Base-by-base conservation (phyloP, 257 asterid genomes). In the Lantana camara region DNA sequence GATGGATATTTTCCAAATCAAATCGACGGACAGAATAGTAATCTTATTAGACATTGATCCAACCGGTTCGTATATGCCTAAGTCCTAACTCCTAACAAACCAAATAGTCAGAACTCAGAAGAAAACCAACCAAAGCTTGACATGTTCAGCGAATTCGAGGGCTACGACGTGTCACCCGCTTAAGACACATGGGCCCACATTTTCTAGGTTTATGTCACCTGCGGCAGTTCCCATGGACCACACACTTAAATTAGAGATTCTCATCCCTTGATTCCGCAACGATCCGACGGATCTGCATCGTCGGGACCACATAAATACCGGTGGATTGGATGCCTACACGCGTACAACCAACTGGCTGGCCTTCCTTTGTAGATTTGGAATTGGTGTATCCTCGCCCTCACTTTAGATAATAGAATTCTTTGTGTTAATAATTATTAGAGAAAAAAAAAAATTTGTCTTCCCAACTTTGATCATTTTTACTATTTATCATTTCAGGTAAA, bases 241-340 rank as follows among this genome's bases (percentile, higher is more conserved):
- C 72, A 67, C 8, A 9, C 4, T 14, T 9, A 5, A 4, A 9
- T 0, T n/a, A 3, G 51, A 20, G 4, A 16, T 32, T 21, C 11
- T 27, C 61, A 29, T 0, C 69, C 69, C 32, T 67, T 34, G 72
- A 67, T 60, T 63, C 20, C 9, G 21, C 15, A 24, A 10, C 14
- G 4, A 44, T 19, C 75, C 14, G 15, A 42, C 58, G 27, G 12
- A 56, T 47, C 51, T n/a, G n/a, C n/a, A 35, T 42, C 51, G 50
- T 20, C 22, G 16, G 75, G 56, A 17, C 65, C 75, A 42, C 57
- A 32, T 20, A 17, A 37, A 17, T 27, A 21, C 27, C 1, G 2
- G 69, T 60, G 75, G 75, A n/a, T 60, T 32, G 8, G 63, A 22
- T 37, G 41, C 9, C 50, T 19, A 13, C 8, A 51, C 35, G 62